Percentiles rank a stretch among this genome's conserved stretches.
phyloP scores from a whole-genome alignment of 768 basidiomycete species.

The Polyporus arcularius region DNA sequence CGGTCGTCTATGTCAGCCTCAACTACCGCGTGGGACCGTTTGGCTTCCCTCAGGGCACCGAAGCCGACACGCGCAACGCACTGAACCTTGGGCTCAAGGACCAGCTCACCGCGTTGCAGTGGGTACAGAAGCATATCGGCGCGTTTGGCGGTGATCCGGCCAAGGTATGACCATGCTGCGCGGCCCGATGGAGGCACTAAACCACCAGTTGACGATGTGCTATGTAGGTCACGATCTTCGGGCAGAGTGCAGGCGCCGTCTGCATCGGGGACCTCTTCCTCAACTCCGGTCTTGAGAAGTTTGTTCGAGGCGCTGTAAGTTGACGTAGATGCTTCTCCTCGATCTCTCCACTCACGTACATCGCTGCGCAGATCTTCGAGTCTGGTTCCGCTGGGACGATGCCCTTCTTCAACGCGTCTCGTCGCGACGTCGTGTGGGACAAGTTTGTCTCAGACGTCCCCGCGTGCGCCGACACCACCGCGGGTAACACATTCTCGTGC shows the following conservation, averaged over 20 bases:
- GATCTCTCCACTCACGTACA: not conserved
- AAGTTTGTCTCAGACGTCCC: constrained; percentile 40
- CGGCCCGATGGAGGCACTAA: not conserved
- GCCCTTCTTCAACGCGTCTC: constrained; percentile 32
- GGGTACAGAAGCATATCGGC: constrained; percentile 64
- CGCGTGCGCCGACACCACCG: constrained; percentile 34
- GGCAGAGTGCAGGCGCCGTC: constrained; percentile 43
- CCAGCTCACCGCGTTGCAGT: constrained; percentile 69
- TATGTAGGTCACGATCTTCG: constrained; percentile 38
- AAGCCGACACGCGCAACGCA: constrained; percentile 41
- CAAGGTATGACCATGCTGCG: constrained; percentile 31
- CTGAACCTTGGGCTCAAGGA: constrained; percentile 73
- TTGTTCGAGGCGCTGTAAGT: constrained; percentile 27
- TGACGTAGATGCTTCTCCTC: not conserved
- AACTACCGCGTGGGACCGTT: constrained; percentile 54
- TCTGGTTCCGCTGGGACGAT: constrained; percentile 38
- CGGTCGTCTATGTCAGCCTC: constrained; percentile 47
- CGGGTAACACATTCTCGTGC: constrained; percentile 39
- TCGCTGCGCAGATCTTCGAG: constrained; percentile 41
- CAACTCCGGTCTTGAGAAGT: constrained; percentile 27
- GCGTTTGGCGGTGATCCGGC: constrained; percentile 61
- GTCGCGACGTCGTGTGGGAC: constrained; percentile 38
- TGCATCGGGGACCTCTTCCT: constrained; percentile 33
- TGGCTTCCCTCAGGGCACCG: constrained; percentile 46
- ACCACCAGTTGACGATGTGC: not conserved